A percentile compares a stretch with the other conserved stretches of the same genome.
Evolutionary conservation across 2,329 filamentous ascomycete species (phyloP).

Genomic region (Aspergillus pseudotamarii): DNA sequence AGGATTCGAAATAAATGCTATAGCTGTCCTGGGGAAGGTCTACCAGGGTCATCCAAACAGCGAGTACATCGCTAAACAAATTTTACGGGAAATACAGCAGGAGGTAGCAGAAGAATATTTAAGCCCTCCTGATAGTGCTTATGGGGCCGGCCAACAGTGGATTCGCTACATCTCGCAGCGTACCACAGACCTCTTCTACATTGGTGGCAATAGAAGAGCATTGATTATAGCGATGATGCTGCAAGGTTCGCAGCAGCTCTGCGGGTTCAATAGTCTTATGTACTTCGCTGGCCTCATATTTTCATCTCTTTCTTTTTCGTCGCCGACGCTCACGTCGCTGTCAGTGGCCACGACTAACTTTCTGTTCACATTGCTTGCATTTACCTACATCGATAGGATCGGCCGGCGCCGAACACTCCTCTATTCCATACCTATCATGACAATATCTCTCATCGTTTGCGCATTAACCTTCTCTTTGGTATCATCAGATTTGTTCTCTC

Average conservation of each 20-base stretch:
- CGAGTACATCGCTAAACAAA: slow-evolving; percentile 55
- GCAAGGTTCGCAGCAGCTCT: slow-evolving; percentile 85
- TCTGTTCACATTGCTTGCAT: slow-evolving; percentile 72
- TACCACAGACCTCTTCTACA: slow-evolving; percentile 34
- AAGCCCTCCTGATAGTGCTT: slow-evolving; percentile 21
- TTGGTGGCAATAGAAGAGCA: slow-evolving; percentile 64
- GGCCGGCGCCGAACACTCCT: slow-evolving; percentile 80
- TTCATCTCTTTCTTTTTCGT: slow-evolving; percentile 73
- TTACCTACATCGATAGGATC: slow-evolving; percentile 76
- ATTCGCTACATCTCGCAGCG: slow-evolving; percentile 29
- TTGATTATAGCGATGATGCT: slow-evolving; percentile 83
- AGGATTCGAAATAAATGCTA: slow-evolving; percentile 64
- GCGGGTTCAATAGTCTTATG: slow-evolving; percentile 90
- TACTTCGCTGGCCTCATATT: slow-evolving; percentile 88
- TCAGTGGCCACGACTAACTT: slow-evolving; percentile 84
- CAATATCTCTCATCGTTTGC: slow-evolving; percentile 69
- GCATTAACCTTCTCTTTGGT: slow-evolving; percentile 72
- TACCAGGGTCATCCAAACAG: slow-evolving; percentile 55
- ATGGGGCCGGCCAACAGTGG: slow-evolving; percentile 25
- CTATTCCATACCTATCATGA: slow-evolving; percentile 83
- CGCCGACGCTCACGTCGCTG: slow-evolving; percentile 77
- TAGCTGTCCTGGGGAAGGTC: slow-evolving; percentile 65
- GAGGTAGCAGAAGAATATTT: slow-evolving; percentile 68
- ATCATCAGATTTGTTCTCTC: slow-evolving; percentile 36
- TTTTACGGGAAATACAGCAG: slow-evolving; percentile 70